These are phyloP conservation scores for Fusarium sp. DNA, from an alignment of 2,329 filamentous ascomycete genomes.

Conservation along the genomic window DNA sequence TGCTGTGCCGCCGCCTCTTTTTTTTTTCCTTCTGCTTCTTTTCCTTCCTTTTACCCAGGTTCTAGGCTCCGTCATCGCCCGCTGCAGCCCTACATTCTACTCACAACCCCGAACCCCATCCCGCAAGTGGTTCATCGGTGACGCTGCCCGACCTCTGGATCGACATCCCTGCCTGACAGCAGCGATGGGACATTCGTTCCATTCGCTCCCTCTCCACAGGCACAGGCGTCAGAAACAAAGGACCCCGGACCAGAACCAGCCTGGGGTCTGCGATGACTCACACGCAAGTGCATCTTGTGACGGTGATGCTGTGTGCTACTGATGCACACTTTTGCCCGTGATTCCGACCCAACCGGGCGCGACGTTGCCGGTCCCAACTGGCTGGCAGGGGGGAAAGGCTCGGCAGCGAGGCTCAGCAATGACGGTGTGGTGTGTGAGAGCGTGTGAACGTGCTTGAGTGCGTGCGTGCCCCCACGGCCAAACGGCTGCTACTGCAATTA, in stretches of 20 bases:
- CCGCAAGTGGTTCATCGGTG: constrained; percentile 34
- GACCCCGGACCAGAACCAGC: constrained; percentile 7
- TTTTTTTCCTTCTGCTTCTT: constrained; percentile 7
- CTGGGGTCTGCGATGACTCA: constrained; percentile 41
- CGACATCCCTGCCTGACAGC: constrained; percentile 41
- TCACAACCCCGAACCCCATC: neutral
- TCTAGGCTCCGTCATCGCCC: neutral
- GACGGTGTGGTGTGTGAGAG: constrained; percentile 13
- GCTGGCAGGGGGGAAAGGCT: constrained; percentile 22
- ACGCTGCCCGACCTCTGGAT: constrained; percentile 28
- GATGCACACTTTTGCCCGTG: constrained; percentile 2
- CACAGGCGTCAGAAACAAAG: constrained; percentile 3
- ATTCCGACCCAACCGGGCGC: constrained; percentile 21
- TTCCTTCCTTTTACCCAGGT: neutral
- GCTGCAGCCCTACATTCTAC: constrained; percentile 32
- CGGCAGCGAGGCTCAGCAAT: constrained; percentile 34
- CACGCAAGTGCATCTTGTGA: constrained; percentile 32
- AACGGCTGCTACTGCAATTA: neutral
- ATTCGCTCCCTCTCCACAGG: neutral
- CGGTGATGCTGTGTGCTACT: constrained; percentile 15
- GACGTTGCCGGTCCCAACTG: constrained; percentile 39
- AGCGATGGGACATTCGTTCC: neutral
- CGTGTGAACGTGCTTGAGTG: neutral
- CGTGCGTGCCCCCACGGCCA: constrained; percentile 15
- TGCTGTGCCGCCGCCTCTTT: constrained; percentile 35